Evolutionary conservation across 2,329 filamentous ascomycete genomes (phyloP).

Genomic region (Apiospora marii): DNA sequence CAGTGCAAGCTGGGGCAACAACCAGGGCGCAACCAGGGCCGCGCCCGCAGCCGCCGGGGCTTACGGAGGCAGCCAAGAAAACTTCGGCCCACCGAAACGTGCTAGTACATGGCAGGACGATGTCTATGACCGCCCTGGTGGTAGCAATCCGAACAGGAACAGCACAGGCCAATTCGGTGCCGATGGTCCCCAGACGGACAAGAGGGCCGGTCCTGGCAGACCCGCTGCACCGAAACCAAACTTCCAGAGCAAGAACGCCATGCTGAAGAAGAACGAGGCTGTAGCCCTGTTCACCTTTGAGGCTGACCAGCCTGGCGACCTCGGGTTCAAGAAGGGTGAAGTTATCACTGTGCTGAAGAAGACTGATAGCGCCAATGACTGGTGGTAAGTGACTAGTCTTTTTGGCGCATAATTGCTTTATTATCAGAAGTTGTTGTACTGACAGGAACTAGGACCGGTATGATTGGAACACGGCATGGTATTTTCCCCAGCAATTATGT

Average conservation of each 20-base stretch:
- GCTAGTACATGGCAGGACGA: slow-evolving; percentile 80
- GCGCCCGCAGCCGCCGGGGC: background rate
- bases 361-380: slow-evolving; percentile 93
- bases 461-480: slow-evolving; percentile 82
- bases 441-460: slow-evolving; percentile 73
- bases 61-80: slow-evolving; percentile 46
- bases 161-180: slow-evolving; percentile 57
- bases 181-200: slow-evolving; percentile 56
- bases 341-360: slow-evolving; percentile 94
- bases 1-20: slow-evolving; percentile 85
- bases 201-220: slow-evolving; percentile 70
- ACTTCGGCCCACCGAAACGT: slow-evolving; percentile 65
- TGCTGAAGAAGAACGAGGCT: slow-evolving; percentile 78
- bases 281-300: slow-evolving; percentile 95
- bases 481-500: slow-evolving; percentile 91
- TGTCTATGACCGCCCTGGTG: slow-evolving; percentile 69
- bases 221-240: slow-evolving; percentile 91
- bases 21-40: slow-evolving; percentile 60
- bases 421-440: slow-evolving; percentile 24
- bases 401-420: background rate
- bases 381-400: slow-evolving; percentile 71
- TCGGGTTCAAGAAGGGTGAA: slow-evolving; percentile 97
- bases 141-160: slow-evolving; percentile 53
- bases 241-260: slow-evolving; percentile 68
- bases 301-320: slow-evolving; percentile 87